phyloP scores from a whole-genome alignment of 1,284 basidiomycete species.

The Trichosporon ovoides region DNA sequence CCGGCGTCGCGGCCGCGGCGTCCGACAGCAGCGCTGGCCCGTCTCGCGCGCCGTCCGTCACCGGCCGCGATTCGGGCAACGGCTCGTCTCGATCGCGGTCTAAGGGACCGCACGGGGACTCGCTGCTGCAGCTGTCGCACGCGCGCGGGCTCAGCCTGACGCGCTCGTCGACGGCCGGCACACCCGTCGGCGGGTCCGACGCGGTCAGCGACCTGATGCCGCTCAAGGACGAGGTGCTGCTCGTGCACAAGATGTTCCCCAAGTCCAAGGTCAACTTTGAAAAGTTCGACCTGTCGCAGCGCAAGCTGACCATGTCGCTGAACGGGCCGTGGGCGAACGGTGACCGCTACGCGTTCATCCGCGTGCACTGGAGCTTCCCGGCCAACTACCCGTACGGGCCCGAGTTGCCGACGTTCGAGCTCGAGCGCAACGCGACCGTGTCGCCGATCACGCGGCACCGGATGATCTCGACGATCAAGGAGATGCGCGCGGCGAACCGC shows the following conservation, averaged over 20 bases:
- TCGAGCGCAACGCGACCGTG: constrained; percentile 76
- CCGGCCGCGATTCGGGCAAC: constrained; percentile 4
- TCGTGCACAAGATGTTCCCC: constrained; percentile 65
- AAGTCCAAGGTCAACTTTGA: constrained; percentile 72
- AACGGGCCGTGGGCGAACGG: constrained; percentile 85
- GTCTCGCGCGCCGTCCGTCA: constrained; percentile 8
- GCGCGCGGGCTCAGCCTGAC: constrained; percentile 9
- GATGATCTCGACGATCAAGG: constrained; percentile 67
- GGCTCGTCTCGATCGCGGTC: constrained; percentile 25
- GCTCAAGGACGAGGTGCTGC: constrained; percentile 78
- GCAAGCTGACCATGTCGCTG: constrained; percentile 77
- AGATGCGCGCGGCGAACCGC: constrained; percentile 61
- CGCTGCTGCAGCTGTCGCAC: neutral
- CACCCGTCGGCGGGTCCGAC: neutral
- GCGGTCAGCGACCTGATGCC: constrained; percentile 51
- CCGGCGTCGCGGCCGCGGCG: neutral
- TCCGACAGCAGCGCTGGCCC: constrained; percentile 10
- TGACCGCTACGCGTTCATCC: constrained; percentile 57
- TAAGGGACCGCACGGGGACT: neutral
- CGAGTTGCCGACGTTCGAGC: constrained; percentile 68
- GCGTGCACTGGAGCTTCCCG: constrained; percentile 86
- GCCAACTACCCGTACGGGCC: constrained; percentile 67
- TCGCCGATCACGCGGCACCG: constrained; percentile 66
- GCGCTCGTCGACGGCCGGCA: constrained; percentile 3
- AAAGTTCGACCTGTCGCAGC: constrained; percentile 75